These are phyloP conservation scores for Carpinus fangiana DNA, from an alignment of 306 rosid genomes.

Conservation along the genomic window DNA sequence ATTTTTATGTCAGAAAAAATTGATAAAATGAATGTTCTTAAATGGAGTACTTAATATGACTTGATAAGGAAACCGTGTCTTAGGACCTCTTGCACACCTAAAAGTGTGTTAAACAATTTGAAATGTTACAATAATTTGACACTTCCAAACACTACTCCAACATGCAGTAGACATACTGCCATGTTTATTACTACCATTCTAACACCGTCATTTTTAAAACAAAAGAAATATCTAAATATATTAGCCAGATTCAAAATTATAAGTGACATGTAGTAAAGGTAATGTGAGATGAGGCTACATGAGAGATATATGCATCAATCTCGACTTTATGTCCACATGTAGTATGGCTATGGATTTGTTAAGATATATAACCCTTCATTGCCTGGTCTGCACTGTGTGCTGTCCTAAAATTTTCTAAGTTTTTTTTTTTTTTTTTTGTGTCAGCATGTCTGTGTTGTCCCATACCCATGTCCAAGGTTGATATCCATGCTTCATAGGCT, in stretches of 20 bases:
- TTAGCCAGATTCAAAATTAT: not conserved
- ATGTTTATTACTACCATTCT: not conserved
- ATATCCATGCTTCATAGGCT: not conserved
- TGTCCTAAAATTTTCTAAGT: not conserved
- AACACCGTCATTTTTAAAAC: not conserved
- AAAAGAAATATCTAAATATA: not conserved
- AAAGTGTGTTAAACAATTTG: not conserved
- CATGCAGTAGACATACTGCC: not conserved
- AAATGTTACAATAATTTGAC: not conserved
- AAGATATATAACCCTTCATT: not conserved
- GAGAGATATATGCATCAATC: not conserved
- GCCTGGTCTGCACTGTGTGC: not conserved
- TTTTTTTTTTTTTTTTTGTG: not conserved
- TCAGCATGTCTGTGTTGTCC: not conserved
- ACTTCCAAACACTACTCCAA: not conserved
- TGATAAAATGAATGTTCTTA: not conserved
- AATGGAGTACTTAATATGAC: constrained; percentile 11
- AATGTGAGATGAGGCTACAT: not conserved
- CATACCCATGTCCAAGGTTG: not conserved
- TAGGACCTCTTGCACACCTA: not conserved
- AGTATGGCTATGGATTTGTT: not conserved
- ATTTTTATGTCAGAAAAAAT: constrained; percentile 30
- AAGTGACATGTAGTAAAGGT: not conserved
- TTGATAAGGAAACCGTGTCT: not conserved
- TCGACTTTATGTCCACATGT: not conserved